phyloP scores from a whole-genome alignment of 2,329 filamentous ascomycete genomes.

The Pseudogymnoascus destructans region DNA sequence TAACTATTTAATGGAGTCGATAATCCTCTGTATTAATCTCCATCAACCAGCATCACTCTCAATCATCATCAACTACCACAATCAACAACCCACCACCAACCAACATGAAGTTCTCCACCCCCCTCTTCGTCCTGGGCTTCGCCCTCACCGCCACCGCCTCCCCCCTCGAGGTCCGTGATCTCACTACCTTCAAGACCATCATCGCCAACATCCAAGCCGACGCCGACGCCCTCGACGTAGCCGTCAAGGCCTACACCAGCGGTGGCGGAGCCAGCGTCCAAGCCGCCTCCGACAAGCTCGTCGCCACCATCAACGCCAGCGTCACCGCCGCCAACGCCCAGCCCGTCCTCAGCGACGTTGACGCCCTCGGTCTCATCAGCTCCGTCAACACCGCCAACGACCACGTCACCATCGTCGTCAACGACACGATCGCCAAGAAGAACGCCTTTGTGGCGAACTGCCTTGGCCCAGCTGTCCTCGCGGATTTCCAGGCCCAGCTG shows the following conservation, averaged over 20 bases:
- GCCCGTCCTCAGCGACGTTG: neutral
- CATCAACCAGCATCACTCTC: neutral
- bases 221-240: constrained; percentile 10
- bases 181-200: neutral
- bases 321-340: neutral
- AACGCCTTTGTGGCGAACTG: neutral
- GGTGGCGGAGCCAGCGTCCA: neutral
- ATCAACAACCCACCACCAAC: neutral
- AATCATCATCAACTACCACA: neutral
- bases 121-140: neutral
- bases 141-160: neutral
- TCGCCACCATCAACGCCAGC: neutral
- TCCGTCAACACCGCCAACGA: neutral
- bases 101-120: constrained; percentile 1
- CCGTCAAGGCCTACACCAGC: neutral
- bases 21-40: neutral
- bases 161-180: neutral
- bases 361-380: neutral
- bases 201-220: neutral
- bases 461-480: neutral
- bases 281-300: neutral
- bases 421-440: neutral
- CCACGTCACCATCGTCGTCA: neutral
- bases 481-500: neutral
- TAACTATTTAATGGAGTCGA: neutral